Conservation (phyloP, 148 eudicot genomes). For the Fallopia convolvulus region DNA sequence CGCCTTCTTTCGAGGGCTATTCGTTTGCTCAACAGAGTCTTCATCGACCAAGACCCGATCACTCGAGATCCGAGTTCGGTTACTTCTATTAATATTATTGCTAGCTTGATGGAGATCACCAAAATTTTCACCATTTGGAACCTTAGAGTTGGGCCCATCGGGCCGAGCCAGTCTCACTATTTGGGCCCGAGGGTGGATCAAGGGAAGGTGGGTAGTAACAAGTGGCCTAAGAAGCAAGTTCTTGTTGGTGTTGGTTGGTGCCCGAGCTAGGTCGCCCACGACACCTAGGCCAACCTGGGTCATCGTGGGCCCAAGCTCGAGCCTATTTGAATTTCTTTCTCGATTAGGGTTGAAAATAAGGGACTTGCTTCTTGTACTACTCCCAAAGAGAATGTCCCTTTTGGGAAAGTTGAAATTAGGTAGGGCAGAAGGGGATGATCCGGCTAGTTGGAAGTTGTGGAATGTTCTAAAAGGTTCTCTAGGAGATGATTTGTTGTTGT, state of each 20-base stretch:
- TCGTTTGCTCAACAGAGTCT: background rate
- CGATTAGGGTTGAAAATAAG: background rate
- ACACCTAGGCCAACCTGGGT: background rate
- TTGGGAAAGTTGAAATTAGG: background rate
- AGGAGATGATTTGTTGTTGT: background rate
- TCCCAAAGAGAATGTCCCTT: background rate
- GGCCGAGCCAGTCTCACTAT: background rate
- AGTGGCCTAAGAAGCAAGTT: background rate
- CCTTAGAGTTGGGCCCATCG: background rate
- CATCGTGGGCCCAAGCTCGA: background rate
- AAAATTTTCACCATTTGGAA: background rate
- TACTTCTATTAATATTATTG: background rate
- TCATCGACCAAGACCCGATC: background rate
- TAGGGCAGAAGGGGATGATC: background rate
- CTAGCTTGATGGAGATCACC: background rate
- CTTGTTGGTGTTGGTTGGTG: background rate
- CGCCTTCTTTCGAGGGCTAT: background rate
- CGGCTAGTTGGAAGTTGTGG: background rate
- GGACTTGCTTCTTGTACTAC: background rate
- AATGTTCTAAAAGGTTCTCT: background rate
- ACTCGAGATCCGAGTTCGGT: background rate
- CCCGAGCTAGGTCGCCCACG: background rate
- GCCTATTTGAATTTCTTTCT: background rate
- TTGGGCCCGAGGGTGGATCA: background rate
- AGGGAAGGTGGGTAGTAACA: background rate